phyloP scores from a whole-genome alignment of 805 yeast genomes.

The Babjeviella inositovora region DNA sequence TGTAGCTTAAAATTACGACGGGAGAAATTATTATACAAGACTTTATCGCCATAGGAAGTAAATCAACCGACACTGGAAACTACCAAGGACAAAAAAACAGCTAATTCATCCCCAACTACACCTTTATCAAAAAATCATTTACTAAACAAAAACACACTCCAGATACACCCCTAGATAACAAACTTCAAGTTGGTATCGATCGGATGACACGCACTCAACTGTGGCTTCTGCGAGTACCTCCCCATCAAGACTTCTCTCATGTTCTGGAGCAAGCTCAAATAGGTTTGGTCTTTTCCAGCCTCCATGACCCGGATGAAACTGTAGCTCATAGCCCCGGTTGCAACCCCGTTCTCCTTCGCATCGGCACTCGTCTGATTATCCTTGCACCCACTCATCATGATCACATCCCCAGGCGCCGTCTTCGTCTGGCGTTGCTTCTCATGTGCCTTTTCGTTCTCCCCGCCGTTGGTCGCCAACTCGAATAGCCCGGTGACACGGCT shows the following conservation, averaged over 20 bases:
- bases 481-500: constrained; percentile 5
- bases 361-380: constrained; percentile 23
- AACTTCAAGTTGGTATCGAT: constrained; percentile 18
- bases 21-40: no score
- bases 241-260: constrained; percentile 14
- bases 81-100: no score
- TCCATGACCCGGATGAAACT: constrained; percentile 13
- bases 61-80: no score
- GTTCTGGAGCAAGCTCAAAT: constrained; percentile 16
- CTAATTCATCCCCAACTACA: no score
- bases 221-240: constrained; percentile 21
- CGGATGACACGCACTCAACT: constrained; percentile 19
- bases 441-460: constrained; percentile 3
- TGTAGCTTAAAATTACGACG: no score
- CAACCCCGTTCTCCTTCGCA: constrained; percentile 15
- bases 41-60: no score
- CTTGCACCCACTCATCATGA: constrained; percentile 18
- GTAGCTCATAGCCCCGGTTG: constrained; percentile 23
- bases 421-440: constrained; percentile 7
- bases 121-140: no score
- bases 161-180: background rate
- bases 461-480: constrained; percentile 15
- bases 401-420: constrained; percentile 19
- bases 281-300: constrained; percentile 14
- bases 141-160: no score